A percentile compares a stretch with the other conserved stretches of the same genome.
Conservation (phyloP, 1,284 basidiomycete species). For the Fereydounia khargensis region DNA sequence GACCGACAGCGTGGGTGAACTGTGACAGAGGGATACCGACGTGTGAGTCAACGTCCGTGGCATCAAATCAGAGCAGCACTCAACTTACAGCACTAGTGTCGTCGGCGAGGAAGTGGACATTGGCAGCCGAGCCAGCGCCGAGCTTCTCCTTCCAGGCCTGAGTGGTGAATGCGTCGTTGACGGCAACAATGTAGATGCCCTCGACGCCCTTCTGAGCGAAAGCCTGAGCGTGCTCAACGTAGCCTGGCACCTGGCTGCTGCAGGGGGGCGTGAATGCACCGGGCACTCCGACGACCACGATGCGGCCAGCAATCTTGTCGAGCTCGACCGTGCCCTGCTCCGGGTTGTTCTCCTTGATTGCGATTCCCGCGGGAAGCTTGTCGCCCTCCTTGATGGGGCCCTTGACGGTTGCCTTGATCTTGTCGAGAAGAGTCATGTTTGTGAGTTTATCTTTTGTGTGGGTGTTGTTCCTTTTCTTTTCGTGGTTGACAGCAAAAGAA, state of each 20-base stretch:
- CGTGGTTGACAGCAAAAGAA: too few relatives aligned
- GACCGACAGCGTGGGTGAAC: constrained; percentile 47
- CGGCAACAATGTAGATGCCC: constrained; percentile 47
- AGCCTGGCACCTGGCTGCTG: constrained; percentile 54
- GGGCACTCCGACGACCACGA: constrained; percentile 29
- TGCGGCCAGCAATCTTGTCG: constrained; percentile 26
- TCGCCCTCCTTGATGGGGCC: constrained; percentile 40
- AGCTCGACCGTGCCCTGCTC: constrained; percentile 39
- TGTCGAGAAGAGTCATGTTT: too few relatives aligned
- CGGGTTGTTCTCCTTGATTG: constrained; percentile 46
- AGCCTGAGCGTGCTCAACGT: constrained; percentile 39
- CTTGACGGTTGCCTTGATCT: constrained; percentile 33
- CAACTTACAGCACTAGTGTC: constrained; percentile 41
- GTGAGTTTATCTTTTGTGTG: too few relatives aligned
- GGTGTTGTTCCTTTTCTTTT: too few relatives aligned
- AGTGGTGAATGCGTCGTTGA: constrained; percentile 52
- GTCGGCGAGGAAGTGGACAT: constrained; percentile 51
- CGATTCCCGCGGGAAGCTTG: constrained; percentile 31
- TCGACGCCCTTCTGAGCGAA: constrained; percentile 49
- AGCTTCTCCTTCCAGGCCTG: constrained; percentile 54
- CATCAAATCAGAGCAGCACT: too few relatives aligned
- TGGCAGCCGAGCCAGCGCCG: constrained; percentile 16
- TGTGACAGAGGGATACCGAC: too few relatives aligned
- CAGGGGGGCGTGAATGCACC: constrained; percentile 43
- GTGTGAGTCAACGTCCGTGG: too few relatives aligned